Conservation (phyloP, 1,139 yeast genomes). For the Arxiozyma slooffiae region DNA sequence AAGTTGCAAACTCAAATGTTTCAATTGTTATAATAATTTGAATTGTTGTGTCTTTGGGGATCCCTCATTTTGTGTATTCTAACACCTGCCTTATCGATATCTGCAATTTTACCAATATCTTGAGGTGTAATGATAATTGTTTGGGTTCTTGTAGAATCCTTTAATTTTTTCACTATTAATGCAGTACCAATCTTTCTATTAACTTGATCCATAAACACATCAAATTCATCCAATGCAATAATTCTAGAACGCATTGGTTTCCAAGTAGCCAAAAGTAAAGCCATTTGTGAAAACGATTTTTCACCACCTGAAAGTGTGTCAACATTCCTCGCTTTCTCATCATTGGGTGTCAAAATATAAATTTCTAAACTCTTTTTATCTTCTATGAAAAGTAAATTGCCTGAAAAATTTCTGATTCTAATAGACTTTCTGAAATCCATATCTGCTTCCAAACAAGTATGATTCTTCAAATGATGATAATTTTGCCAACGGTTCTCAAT, state of each 20-base stretch:
- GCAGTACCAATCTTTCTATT: conserved; percentile 74
- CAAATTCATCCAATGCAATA: conserved; percentile 92
- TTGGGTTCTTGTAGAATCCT: conserved; percentile 53
- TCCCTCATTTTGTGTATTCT: conserved; percentile 57
- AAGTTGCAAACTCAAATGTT: background rate
- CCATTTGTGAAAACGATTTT: conserved; percentile 85
- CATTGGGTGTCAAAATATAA: conserved; percentile 49
- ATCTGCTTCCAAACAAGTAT: conserved; percentile 39
- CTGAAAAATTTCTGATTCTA: conserved; percentile 64
- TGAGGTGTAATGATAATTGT: conserved; percentile 93
- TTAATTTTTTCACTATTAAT: conserved; percentile 60
- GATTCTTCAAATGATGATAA: conserved; percentile 39
- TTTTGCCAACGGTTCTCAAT: conserved; percentile 43
- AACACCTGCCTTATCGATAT: conserved; percentile 50
- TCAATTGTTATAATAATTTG: conserved; percentile 8
- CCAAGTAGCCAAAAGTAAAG: conserved; percentile 86
- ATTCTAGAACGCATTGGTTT: conserved; percentile 78
- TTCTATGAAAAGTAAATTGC: conserved; percentile 57
- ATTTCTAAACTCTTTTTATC: conserved; percentile 43
- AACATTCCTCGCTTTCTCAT: conserved; percentile 54
- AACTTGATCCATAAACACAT: conserved; percentile 94
- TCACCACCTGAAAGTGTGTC: conserved; percentile 94
- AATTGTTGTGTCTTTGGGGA: conserved; percentile 30
- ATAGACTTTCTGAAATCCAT: conserved; percentile 50
- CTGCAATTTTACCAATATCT: conserved; percentile 71